These are phyloP conservation scores for Ascochyta clinopodiicola DNA, from an alignment of 2,329 filamentous ascomycete genomes.

Conservation along the genomic window DNA sequence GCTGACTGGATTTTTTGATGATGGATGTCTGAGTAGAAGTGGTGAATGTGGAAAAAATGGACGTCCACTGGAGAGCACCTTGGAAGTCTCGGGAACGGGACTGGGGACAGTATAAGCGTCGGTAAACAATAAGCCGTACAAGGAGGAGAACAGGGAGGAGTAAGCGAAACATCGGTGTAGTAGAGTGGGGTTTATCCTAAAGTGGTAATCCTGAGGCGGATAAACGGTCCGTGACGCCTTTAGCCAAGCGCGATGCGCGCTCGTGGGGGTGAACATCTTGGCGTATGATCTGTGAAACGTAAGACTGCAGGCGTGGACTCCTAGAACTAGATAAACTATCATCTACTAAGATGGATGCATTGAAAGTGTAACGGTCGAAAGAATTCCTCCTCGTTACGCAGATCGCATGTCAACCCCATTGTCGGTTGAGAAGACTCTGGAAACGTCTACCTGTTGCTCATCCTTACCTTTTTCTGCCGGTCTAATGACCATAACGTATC, in stretches of 20 bases:
- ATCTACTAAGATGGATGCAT: no score
- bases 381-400: no score
- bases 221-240: conserved; percentile 44
- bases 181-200: conserved; percentile 39
- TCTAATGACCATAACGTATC: conserved; percentile 30
- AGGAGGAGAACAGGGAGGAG: conserved; percentile 11
- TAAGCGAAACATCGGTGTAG: conserved; percentile 23
- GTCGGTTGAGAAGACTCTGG: not conserved
- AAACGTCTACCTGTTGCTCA: not conserved
- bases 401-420: no score
- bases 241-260: conserved; percentile 24
- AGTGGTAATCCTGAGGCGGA: conserved; percentile 38
- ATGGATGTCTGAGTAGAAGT: no score
- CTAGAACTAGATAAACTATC: no score
- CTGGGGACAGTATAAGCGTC: conserved; percentile 30
- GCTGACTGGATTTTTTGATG: not conserved
- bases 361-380: no score
- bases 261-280: conserved; percentile 13
- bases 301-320: not conserved
- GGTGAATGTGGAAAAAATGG: not conserved
- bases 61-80: not conserved
- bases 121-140: conserved; percentile 31
- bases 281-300: not conserved
- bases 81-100: not conserved
- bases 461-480: not conserved